Conservation (phyloP, 768 basidiomycete species). For the Russula sp. region DNA sequence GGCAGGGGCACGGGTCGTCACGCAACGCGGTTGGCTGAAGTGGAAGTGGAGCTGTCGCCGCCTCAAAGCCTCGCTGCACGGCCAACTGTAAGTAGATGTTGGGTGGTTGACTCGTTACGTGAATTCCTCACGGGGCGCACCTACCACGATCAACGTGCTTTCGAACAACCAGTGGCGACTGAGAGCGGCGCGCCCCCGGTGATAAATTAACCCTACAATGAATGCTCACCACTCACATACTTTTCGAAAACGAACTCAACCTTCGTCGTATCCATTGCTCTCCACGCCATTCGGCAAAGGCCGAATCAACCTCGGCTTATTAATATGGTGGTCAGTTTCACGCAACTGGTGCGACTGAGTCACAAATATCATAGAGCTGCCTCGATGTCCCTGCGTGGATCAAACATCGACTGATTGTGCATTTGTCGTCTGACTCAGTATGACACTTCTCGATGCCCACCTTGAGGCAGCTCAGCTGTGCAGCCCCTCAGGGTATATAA, state of each 20-base stretch:
- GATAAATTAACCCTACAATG: not conserved
- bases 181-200: not conserved
- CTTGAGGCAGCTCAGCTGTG: not conserved
- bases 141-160: not conserved
- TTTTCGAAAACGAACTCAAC: not conserved
- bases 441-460: not conserved
- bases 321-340: not conserved
- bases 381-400: slow-evolving; percentile 10
- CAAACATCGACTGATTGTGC: not conserved
- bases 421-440: slow-evolving; percentile 1
- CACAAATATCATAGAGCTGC: not conserved
- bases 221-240: not conserved
- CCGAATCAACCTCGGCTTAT: not conserved
- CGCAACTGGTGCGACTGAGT: too few relatives aligned
- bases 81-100: not conserved
- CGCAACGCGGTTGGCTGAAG: not conserved
- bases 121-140: not conserved
- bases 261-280: not conserved
- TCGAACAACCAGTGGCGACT: not conserved
- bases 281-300: not conserved
- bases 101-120: not conserved
- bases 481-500: slow-evolving; percentile 1
- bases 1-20: not conserved
- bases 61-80: not conserved
- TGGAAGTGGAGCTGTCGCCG: not conserved